Evolutionary conservation across 2,329 filamentous ascomycete genomes (phyloP).

Genomic region (Fusarium sp.): DNA sequence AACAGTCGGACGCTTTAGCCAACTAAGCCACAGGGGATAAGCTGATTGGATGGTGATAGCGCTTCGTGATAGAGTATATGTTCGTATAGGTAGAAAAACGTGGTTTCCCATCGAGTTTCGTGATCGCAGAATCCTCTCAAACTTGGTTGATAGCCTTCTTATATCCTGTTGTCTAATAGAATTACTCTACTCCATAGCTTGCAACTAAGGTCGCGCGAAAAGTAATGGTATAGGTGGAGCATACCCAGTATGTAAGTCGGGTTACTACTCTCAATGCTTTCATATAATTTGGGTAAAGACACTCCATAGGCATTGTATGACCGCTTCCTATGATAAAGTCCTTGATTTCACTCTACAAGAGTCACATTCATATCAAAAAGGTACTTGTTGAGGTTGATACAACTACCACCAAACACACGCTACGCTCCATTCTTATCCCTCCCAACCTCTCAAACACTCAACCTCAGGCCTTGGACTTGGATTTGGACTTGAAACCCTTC

Average conservation of each 20-base stretch:
- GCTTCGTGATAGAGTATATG: fast-evolving
- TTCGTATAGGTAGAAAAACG: too few species aligned
- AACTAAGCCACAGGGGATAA: slow-evolving; percentile 47
- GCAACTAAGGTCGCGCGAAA: background rate
- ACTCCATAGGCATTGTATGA: too few species aligned
- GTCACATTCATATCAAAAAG: too few species aligned
- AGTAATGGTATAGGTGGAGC: background rate
- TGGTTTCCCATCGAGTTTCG: background rate
- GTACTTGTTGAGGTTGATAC: background rate
- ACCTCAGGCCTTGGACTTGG: slow-evolving; percentile 23
- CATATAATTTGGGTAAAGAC: background rate
- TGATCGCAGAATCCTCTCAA: too few species aligned
- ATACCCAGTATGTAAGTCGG: background rate
- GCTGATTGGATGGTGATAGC: slow-evolving; percentile 18
- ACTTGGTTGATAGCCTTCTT: background rate
- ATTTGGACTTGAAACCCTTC: slow-evolving; percentile 30
- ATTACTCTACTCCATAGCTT: background rate
- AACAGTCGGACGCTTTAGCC: slow-evolving; percentile 48
- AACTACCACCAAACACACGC: background rate
- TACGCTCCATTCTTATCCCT: background rate
- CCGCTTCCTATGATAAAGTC: too few species aligned
- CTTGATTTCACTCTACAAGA: too few species aligned
- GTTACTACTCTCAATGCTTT: background rate
- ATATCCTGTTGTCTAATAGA: background rate
- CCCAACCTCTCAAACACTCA: background rate